A percentile compares a stretch with the other conserved stretches of the same genome.
phyloP scores from a whole-genome alignment of 202 grass and related monocot species.

The Cymbopogon flexuosus region DNA sequence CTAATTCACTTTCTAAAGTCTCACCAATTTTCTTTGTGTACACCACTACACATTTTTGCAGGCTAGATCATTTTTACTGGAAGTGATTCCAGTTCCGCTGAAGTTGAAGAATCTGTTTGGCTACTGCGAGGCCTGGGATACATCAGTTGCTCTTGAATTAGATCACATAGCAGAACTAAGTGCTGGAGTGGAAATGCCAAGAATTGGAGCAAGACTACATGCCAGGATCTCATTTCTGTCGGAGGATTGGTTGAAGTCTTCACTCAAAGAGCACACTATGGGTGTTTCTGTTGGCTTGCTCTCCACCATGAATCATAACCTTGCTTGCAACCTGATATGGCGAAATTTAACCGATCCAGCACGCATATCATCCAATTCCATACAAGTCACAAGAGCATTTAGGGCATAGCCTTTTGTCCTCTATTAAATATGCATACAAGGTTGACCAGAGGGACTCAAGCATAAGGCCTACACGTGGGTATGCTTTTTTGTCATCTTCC shows the following conservation, averaged over 20 bases:
- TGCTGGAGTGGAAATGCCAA: conserved; percentile 54
- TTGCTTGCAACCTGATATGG: conserved; percentile 70
- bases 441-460: conserved; percentile 75
- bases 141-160: conserved; percentile 54
- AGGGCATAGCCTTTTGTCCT: conserved; percentile 68
- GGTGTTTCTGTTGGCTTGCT: conserved; percentile 66
- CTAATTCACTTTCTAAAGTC: too few species aligned
- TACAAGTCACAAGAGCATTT: conserved; percentile 59
- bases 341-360: conserved; percentile 48
- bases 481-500: conserved; percentile 68
- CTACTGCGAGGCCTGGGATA: conserved; percentile 67
- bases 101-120: conserved; percentile 64
- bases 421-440: conserved; percentile 76
- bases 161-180: conserved; percentile 58
- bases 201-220: conserved; percentile 55
- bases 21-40: too few species aligned
- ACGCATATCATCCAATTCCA: conserved; percentile 43
- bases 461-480: conserved; percentile 63
- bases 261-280: conserved; percentile 41
- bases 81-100: conserved; percentile 41
- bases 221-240: conserved; percentile 65
- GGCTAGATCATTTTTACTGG: neutral
- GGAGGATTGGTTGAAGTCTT: conserved; percentile 62
- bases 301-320: conserved; percentile 66
- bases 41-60: too few species aligned